Evolutionary conservation across 352 stramenopile species (phyloP).

Genomic region (Elongisporangium anandrum): DNA sequence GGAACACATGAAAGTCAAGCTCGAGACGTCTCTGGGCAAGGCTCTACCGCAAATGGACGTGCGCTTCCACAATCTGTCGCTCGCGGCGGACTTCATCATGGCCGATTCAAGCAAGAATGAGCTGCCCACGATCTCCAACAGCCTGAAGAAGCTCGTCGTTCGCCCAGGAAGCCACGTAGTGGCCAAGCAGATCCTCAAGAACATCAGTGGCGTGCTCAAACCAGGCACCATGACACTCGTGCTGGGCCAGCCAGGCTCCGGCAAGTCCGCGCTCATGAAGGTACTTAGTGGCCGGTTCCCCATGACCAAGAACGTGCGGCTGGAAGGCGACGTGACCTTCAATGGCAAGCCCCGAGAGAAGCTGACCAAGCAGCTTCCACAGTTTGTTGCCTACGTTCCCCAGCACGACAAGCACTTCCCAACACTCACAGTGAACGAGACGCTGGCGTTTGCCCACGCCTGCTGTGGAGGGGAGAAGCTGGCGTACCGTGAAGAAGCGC

Average conservation of each 20-base stretch:
- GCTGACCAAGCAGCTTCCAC: constrained; percentile 11
- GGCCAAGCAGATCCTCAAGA: constrained; percentile 30
- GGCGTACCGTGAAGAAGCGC: constrained; percentile 20
- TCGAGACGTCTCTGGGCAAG: constrained; percentile 24
- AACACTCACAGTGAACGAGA: constrained; percentile 21
- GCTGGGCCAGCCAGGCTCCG: constrained; percentile 19
- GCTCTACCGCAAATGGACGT: constrained; percentile 25
- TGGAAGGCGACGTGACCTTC: constrained; percentile 21
- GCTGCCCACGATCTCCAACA: constrained; percentile 26
- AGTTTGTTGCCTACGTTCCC: constrained; percentile 23
- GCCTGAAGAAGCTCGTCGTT: constrained; percentile 16
- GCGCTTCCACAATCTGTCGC: constrained; percentile 17
- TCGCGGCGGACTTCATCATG: constrained; percentile 22
- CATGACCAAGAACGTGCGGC: constrained; percentile 11
- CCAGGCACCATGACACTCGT: constrained; percentile 33
- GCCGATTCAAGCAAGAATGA: constrained; percentile 13
- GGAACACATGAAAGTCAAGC: constrained; percentile 7
- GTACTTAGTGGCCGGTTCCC: constrained; percentile 18
- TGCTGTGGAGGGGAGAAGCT: constrained; percentile 15
- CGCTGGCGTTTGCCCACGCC: constrained; percentile 23
- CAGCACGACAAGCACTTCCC: constrained; percentile 24
- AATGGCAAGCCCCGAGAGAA: constrained; percentile 16
- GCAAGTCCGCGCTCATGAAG: constrained; percentile 18
- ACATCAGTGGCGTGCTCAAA: constrained; percentile 24
- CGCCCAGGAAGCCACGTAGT: constrained; percentile 17